phyloP scores from a whole-genome alignment of 2,329 filamentous ascomycete genomes.

The Periconia digitata region DNA sequence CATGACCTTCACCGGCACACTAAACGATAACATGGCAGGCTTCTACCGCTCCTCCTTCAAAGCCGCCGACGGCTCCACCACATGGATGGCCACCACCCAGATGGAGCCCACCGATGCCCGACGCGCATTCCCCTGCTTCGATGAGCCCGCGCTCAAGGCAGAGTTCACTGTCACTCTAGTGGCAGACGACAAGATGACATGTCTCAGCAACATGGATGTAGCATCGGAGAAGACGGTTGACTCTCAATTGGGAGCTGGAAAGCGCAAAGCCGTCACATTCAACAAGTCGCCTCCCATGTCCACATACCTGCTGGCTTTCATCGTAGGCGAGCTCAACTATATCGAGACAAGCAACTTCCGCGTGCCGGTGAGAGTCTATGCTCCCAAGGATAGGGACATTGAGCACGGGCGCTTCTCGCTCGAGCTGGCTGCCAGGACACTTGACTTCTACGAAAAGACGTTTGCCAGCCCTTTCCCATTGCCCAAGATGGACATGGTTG shows the following conservation, averaged over 20 bases:
- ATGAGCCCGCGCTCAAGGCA: slow-evolving; percentile 92
- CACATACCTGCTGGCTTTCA: slow-evolving; percentile 91
- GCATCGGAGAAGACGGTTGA: slow-evolving; percentile 73
- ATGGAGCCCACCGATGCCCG: slow-evolving; percentile 96
- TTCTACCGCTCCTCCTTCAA: slow-evolving; percentile 98
- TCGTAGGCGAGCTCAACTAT: slow-evolving; percentile 90
- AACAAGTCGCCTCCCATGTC: slow-evolving; percentile 93
- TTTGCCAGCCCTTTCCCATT: slow-evolving; percentile 86
- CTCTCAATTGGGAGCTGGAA: slow-evolving; percentile 61
- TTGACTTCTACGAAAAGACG: slow-evolving; percentile 93
- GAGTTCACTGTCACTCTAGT: slow-evolving; percentile 89
- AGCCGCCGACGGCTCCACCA: slow-evolving; percentile 73
- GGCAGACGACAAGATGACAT: slow-evolving; percentile 87
- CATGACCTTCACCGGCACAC: slow-evolving; percentile 73
- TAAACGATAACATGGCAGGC: slow-evolving; percentile 96
- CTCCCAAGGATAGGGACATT: slow-evolving; percentile 85
- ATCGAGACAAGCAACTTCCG: slow-evolving; percentile 92
- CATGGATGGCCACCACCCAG: slow-evolving; percentile 86
- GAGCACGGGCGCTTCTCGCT: slow-evolving; percentile 90
- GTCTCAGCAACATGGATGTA: slow-evolving; percentile 96
- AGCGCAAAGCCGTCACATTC: slow-evolving; percentile 87
- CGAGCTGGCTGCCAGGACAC: slow-evolving; percentile 82
- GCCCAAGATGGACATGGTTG: slow-evolving; percentile 95
- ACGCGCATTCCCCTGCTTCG: slow-evolving; percentile 92
- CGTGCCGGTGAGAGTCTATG: slow-evolving; percentile 90